Evolutionary conservation across 2,329 filamentous ascomycete genomes (phyloP).

Genomic region (Penicillium rolfsii): DNA sequence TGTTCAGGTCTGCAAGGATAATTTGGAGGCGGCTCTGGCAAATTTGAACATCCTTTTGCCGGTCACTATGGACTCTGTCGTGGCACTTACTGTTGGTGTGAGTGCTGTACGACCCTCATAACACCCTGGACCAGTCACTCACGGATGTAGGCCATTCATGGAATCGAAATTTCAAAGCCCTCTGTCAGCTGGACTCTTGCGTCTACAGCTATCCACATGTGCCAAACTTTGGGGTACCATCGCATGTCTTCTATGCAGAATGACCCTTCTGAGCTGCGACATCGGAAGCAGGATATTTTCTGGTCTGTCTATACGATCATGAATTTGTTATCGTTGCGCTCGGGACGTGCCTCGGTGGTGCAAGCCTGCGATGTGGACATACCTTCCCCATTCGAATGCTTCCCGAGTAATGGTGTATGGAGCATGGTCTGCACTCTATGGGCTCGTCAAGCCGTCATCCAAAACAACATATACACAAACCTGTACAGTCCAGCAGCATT

Average conservation of each 20-base stretch:
- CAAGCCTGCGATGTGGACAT: slow-evolving; percentile 64
- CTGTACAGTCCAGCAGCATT: slow-evolving; percentile 52
- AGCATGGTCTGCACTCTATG: slow-evolving; percentile 56
- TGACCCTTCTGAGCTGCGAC: slow-evolving; percentile 32
- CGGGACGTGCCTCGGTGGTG: slow-evolving; percentile 62
- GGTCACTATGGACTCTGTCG: slow-evolving; percentile 59
- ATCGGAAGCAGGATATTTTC: slow-evolving; percentile 51
- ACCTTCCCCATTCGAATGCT: slow-evolving; percentile 29
- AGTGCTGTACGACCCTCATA: slow-evolving; percentile 25
- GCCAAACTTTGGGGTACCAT: slow-evolving; percentile 66
- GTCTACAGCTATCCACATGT: slow-evolving; percentile 62
- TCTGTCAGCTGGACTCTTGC: slow-evolving; percentile 68
- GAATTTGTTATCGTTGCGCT: slow-evolving; percentile 60
- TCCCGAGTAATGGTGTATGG: slow-evolving; percentile 39
- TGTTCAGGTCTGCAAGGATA: slow-evolving; percentile 44
- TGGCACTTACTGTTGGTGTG: slow-evolving; percentile 63
- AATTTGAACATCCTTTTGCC: slow-evolving; percentile 61
- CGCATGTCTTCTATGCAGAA: slow-evolving; percentile 34
- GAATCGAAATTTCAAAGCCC: slow-evolving; percentile 64
- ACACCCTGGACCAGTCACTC: not conserved
- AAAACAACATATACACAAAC: slow-evolving; percentile 63
- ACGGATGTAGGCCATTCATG: slow-evolving; percentile 58
- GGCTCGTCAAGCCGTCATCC: slow-evolving; percentile 60
- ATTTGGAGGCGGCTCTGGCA: slow-evolving; percentile 50
- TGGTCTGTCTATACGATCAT: slow-evolving; percentile 65